Base-by-base conservation (phyloP, 2,329 filamentous ascomycete genomes). In the Calonectria pseudoreteaudii region DNA sequence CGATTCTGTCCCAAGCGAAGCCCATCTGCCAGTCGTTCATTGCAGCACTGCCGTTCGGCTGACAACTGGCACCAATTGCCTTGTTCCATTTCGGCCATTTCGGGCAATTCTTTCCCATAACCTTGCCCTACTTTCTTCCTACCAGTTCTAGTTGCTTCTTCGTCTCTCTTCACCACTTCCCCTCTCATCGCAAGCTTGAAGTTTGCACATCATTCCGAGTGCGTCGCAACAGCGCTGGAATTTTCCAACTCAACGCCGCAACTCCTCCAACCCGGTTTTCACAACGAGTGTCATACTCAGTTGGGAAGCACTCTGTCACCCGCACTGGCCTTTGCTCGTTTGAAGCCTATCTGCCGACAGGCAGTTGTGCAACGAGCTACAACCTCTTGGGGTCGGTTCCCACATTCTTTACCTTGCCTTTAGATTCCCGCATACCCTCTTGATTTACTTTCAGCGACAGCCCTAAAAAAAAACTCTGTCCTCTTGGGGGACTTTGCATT, bases 371-470 rank as follows among this genome's bases (percentile, higher is more conserved):
- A 71, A 74, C 75, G 52, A 58, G 62, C 64, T 69, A 66, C 62
- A 69, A 44, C 41, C 64, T 65, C 53, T 52, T 77, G 76, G 56
- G 66, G 41, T 66, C 67, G 52, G 31, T 66, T 67, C 49, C 62
- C 69, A 36, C n/a, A 41, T n/a, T n/a, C 38, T 41, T 14, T 16
- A 56, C 34, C 38, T 66, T 73, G 67, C 49, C 67, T 36, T 58
- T 62, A 79, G 76, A 72, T 80, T 79, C 68, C 71, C 53, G 58
- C 64, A 53, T 68, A 68, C 66, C 53, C 67, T 47, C 68, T 50
- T 69, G 60, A 36, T 28, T 14, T 72, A 28, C 23, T 31, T 62
- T 60, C 10, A 52, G 34, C 34, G 20, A 38, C 28, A 26, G 7
- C 52, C 38, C 66, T 44, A 23, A 53, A 38, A 67, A 67, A 67